These are phyloP conservation scores for Anastatica hierochuntica DNA, from an alignment of 345 rosid genomes.

Conservation along the genomic window DNA sequence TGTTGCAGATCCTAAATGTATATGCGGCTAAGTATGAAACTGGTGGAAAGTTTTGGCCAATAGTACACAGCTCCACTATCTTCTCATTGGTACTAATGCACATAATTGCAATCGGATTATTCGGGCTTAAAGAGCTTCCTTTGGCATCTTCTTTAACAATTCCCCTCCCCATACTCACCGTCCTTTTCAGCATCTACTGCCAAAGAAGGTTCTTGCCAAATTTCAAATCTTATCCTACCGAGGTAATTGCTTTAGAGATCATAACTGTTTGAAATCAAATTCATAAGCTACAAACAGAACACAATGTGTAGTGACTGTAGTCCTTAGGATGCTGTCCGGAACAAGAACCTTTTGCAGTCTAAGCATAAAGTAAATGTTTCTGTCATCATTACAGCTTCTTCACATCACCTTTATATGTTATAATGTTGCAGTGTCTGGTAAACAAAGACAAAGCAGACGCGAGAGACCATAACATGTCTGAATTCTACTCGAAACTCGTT, in stretches of 20 bases:
- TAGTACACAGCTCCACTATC: constrained; percentile 60
- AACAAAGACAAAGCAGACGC: constrained; percentile 63
- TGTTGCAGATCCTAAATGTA: constrained; percentile 67
- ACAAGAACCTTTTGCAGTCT: too few relatives aligned
- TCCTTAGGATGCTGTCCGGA: not conserved
- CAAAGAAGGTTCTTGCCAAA: constrained; percentile 58
- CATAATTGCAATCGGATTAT: constrained; percentile 71
- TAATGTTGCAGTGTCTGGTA: constrained; percentile 51
- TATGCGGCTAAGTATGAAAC: constrained; percentile 69
- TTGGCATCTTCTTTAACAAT: constrained; percentile 56
- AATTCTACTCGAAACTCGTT: constrained; percentile 46
- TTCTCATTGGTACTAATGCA: constrained; percentile 83
- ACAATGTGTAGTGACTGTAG: too few relatives aligned
- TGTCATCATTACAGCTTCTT: not conserved
- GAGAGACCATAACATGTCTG: constrained; percentile 45
- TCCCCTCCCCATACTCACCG: constrained; percentile 77
- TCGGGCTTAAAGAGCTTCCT: constrained; percentile 71
- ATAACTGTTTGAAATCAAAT: not conserved
- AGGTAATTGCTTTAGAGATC: constrained; percentile 40
- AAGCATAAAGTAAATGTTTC: too few relatives aligned
- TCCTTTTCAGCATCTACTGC: constrained; percentile 70
- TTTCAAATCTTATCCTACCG: constrained; percentile 60
- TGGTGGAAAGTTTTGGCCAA: constrained; percentile 73
- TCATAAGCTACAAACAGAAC: too few relatives aligned
- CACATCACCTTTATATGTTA: not conserved